Conservation (phyloP, 2,329 filamentous ascomycete genomes). For the Stachybotrys elegans region DNA sequence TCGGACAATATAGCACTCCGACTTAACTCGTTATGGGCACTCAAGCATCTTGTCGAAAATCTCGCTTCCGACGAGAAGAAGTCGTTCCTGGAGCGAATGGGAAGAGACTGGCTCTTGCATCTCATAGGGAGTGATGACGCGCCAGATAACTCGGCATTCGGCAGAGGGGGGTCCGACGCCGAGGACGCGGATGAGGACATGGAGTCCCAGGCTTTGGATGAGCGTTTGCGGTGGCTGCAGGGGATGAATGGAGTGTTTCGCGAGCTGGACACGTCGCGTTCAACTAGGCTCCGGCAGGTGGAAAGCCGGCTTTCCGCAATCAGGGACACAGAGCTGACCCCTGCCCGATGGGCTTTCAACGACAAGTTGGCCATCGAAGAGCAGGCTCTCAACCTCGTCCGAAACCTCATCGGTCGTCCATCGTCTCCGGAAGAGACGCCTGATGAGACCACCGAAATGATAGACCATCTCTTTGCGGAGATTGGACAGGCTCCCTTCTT, state of each 20-base stretch:
- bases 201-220: conserved; percentile 47
- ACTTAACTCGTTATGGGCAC: conserved; percentile 83
- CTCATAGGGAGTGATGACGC: conserved; percentile 65
- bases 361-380: conserved; percentile 86
- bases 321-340: conserved; percentile 64
- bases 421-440: conserved; percentile 41
- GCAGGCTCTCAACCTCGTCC: conserved; percentile 82
- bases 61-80: conserved; percentile 69
- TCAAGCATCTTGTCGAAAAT: conserved; percentile 82
- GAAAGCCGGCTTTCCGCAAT: conserved; percentile 45
- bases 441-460: conserved; percentile 62
- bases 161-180: conserved; percentile 19
- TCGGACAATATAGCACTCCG: conserved; percentile 74
- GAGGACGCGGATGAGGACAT: conserved; percentile 53
- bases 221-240: conserved; percentile 33
- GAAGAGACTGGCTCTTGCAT: conserved; percentile 73
- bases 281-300: conserved; percentile 41
- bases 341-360: conserved; percentile 61
- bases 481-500: conserved; percentile 77
- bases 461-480: conserved; percentile 74
- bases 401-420: conserved; percentile 74
- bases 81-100: conserved; percentile 70
- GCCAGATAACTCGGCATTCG: conserved; percentile 45
- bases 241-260: conserved; percentile 23
- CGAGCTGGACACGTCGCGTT: conserved; percentile 28